phyloP scores from a whole-genome alignment of 2,329 filamentous ascomycete species.

The Apiospora hydei region DNA sequence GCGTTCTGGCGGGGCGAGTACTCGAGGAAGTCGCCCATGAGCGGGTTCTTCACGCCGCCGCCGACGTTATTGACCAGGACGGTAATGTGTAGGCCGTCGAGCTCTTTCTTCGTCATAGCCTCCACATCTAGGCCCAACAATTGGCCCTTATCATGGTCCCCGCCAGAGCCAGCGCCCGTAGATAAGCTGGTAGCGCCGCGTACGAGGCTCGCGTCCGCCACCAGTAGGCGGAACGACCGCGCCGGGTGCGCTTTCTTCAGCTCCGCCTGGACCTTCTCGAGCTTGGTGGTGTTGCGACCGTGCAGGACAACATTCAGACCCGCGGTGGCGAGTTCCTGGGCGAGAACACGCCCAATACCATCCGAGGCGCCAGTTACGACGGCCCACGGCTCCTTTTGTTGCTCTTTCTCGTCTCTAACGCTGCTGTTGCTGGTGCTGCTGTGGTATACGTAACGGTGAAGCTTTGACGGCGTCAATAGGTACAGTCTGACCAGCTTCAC shows the following conservation, averaged over 20 bases:
- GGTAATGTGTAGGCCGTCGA: not conserved
- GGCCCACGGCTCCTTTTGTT: conserved; percentile 11
- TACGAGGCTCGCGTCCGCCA: not conserved
- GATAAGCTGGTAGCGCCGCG: not conserved
- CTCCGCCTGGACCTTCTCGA: conserved; percentile 72
- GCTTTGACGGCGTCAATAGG: not conserved
- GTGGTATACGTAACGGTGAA: not conserved
- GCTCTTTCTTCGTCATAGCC: not conserved
- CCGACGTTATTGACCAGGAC: not conserved
- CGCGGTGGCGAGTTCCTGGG: conserved; percentile 76
- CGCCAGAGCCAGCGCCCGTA: not conserved
- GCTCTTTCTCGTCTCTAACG: not conserved
- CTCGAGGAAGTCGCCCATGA: not conserved
- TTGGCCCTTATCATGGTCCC: not conserved
- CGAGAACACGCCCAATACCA: conserved; percentile 84
- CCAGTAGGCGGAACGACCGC: not conserved
- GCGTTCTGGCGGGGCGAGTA: not conserved
- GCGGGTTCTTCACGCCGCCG: not conserved
- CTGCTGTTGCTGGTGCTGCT: not conserved
- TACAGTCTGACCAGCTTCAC: not conserved
- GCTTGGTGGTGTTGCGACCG: conserved; percentile 77
- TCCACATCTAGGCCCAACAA: not conserved
- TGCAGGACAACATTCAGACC: conserved; percentile 90
- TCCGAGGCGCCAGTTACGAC: conserved; percentile 83
- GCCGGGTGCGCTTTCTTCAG: conserved; percentile 21